Conservation (phyloP, 805 yeast species). For the Jamesozyma jinghongensis region DNA sequence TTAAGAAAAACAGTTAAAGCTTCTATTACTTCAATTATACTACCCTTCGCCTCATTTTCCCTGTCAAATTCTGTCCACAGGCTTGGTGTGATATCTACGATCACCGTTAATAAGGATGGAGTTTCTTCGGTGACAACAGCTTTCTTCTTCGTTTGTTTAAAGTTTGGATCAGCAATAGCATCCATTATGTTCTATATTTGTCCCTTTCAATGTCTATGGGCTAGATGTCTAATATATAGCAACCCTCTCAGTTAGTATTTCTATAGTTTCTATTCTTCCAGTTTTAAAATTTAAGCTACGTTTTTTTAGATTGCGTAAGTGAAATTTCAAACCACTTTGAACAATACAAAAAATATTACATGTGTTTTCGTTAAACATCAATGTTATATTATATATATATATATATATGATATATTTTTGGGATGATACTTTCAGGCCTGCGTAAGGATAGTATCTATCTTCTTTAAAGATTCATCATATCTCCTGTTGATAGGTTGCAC, state of each 20-base stretch:
- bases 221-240: no score
- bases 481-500: conserved; percentile 23
- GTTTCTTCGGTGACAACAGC: conserved; percentile 40
- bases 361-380: background rate
- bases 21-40: conserved; percentile 51
- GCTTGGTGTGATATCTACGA: conserved; percentile 67
- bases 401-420: background rate
- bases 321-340: no score
- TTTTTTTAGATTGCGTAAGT: no score
- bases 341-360: background rate
- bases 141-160: conserved; percentile 20
- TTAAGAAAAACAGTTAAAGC: conserved; percentile 69
- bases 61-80: conserved; percentile 33
- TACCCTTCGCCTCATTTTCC: conserved; percentile 27
- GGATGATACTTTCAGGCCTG: background rate
- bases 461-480: conserved; percentile 21
- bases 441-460: conserved; percentile 6
- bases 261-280: no score
- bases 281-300: no score
- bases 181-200: conserved; percentile 26
- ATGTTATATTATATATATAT: background rate
- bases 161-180: conserved; percentile 30
- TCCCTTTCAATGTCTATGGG: no score
- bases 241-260: no score
- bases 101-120: conserved; percentile 71